phyloP scores from a whole-genome alignment of 1,284 basidiomycete species.

The Omphalotus olearius region DNA sequence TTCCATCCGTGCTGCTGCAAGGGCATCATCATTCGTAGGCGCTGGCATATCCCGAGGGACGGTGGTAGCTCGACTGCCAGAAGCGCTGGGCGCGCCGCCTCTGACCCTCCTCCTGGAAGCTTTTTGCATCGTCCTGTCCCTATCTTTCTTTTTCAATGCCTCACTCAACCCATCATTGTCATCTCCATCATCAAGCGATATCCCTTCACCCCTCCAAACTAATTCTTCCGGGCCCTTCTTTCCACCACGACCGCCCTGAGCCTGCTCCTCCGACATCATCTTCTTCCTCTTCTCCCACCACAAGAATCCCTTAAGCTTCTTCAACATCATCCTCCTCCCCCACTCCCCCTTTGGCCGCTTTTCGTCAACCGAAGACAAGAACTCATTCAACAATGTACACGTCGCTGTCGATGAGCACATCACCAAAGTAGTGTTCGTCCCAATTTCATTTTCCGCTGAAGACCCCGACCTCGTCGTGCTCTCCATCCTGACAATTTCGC shows the following conservation, averaged over 20 bases:
- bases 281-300: slow-evolving; percentile 74
- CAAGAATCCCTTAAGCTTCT: slow-evolving; percentile 68
- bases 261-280: slow-evolving; percentile 28
- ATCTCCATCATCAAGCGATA: neutral
- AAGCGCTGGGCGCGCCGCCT: slow-evolving; percentile 52
- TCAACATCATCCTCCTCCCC: slow-evolving; percentile 77
- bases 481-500: slow-evolving; percentile 63
- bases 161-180: slow-evolving; percentile 44
- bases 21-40: neutral
- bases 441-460: slow-evolving; percentile 40
- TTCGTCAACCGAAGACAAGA: slow-evolving; percentile 63
- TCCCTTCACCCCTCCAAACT: neutral
- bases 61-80: slow-evolving; percentile 17
- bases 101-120: slow-evolving; percentile 58
- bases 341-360: slow-evolving; percentile 53
- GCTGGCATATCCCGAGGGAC: slow-evolving; percentile 11
- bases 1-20: neutral
- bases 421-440: slow-evolving; percentile 77
- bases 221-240: neutral
- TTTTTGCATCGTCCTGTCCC: slow-evolving; percentile 47
- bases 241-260: neutral
- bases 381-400: slow-evolving; percentile 74
- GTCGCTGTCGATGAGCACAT: slow-evolving; percentile 86
- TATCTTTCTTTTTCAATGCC: slow-evolving; percentile 74
- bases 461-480: slow-evolving; percentile 18